These are phyloP conservation scores for Chlorella ohadii DNA, from an alignment of 139 green algal genomes.

Conservation along the genomic window DNA sequence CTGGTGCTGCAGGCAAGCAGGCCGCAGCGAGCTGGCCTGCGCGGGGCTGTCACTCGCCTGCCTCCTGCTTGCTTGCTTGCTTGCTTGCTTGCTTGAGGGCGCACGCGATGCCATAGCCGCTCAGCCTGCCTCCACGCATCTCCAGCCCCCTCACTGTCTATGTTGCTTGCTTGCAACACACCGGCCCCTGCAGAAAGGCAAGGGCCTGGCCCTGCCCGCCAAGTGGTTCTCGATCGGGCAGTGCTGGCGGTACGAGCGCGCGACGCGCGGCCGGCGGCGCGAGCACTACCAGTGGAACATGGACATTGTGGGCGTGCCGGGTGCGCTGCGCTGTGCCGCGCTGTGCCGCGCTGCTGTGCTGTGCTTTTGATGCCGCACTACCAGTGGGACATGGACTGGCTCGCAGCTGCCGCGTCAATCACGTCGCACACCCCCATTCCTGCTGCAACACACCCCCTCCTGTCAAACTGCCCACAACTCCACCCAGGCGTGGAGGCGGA, in stretches of 20 bases:
- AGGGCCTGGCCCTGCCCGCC: slow-evolving; percentile 81
- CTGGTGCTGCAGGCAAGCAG: slow-evolving; percentile 64
- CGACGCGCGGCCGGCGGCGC: slow-evolving; percentile 88
- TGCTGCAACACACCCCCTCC: no score
- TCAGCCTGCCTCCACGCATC: neutral
- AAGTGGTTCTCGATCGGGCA: slow-evolving; percentile 97
- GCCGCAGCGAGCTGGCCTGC: no score
- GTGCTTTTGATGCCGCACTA: no score
- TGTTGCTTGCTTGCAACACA: neutral
- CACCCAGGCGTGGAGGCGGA: slow-evolving; percentile 79
- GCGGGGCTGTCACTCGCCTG: no score
- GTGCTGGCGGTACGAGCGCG: slow-evolving; percentile 98
- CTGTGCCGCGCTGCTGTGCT: neutral
- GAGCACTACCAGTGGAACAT: slow-evolving; percentile 99
- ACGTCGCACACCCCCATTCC: no score
- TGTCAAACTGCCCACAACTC: no score
- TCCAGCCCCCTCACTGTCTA: no score
- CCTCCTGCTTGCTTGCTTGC: neutral
- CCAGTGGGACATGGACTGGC: no score
- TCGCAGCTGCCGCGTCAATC: no score
- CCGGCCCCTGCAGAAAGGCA: slow-evolving; percentile 49
- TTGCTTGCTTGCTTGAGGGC: no score
- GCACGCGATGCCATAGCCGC: neutral
- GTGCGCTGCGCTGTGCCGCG: slow-evolving; percentile 21
- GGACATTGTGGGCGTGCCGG: slow-evolving; percentile 93